Base-by-base conservation (phyloP, 163 green algal species). In the Chlorella variabilis region DNA sequence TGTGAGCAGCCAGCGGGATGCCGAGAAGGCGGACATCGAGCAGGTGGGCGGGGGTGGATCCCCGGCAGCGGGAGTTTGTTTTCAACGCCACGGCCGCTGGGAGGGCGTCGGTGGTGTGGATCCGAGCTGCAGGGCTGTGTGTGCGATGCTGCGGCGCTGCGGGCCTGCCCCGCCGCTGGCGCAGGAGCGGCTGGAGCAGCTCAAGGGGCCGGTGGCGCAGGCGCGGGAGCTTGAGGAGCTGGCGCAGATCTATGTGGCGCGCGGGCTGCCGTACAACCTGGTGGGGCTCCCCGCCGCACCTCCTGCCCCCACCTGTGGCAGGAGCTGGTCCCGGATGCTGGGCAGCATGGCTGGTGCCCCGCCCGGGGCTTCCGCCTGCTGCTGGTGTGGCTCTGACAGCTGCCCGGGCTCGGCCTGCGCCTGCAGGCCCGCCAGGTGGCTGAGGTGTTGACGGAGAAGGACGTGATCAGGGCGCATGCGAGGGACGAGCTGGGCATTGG, bases 401-500 rank as follows among this genome's bases (percentile, higher is more conserved):
- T n/a, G n/a, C n/a, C n/a, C n/a, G n/a, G n/a, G n/a, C n/a, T n/a
- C n/a, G n/a, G n/a, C n/a, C n/a, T n/a, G n/a, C n/a, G n/a, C n/a
- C 6, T 67, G 59, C n/a, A 21, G 6, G 33, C 65, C 15, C 66
- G 9, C 39, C 76, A 87, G 62, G 83, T 87, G 83, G 94, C 94
- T 0, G 79, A 87, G 67, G 89, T 92, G 69, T 84, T 97, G 20
- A 94, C 89, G 4, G 88, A 90, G 34, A 91, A 94, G 65, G 94
- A 98, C 59, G 95, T 97, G 0, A 89, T 98, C 39, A 83, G 91
- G 0, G 93, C 94, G 5, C 95, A 98, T 65, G 95, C 94, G 9
- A 87, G 95, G 0, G 95, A 98, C 68, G 95, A 98, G 89, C 89
- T 98, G 59, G 95, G 95, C 71, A 98, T 98, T 56, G 73, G 73